Conservation (phyloP, 129 eudicot species). For the Lonicera japonica region DNA sequence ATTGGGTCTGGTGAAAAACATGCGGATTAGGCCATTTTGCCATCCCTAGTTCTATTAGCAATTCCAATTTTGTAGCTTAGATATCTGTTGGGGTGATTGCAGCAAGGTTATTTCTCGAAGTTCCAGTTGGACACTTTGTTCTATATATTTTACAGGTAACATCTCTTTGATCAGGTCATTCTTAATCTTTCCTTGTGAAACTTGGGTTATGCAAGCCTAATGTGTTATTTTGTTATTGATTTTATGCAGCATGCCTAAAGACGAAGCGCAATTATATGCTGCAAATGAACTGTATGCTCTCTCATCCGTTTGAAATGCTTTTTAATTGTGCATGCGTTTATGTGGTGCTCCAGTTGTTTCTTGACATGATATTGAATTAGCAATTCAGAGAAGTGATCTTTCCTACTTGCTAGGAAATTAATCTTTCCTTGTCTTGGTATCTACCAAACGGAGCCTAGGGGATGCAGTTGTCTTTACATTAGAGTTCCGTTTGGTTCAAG, state of each 20-base stretch:
- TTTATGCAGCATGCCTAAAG: constrained; percentile 88
- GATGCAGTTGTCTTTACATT: too few species aligned
- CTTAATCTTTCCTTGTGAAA: neutral
- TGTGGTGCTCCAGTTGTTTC: neutral
- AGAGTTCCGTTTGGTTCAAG: too few species aligned
- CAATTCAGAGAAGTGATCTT: too few species aligned
- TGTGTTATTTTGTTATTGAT: neutral
- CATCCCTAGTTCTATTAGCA: too few species aligned
- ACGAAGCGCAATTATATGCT: constrained; percentile 84
- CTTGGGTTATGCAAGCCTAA: neutral
- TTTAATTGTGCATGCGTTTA: neutral
- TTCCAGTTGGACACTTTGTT: constrained; percentile 76
- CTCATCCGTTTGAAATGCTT: neutral
- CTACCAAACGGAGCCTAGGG: too few species aligned
- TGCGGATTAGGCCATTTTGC: too few species aligned
- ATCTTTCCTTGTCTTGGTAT: too few species aligned
- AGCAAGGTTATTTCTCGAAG: constrained; percentile 77
- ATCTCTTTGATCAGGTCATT: neutral
- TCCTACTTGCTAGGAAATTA: too few species aligned
- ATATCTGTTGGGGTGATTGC: constrained; percentile 31
- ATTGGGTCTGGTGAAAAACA: too few species aligned
- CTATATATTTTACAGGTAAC: constrained; percentile 86
- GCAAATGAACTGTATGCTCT: constrained; percentile 81
- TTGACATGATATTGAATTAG: neutral
- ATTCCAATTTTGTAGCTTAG: constrained; percentile 9